These are phyloP conservation scores for Penicillium bialowiezense DNA, from an alignment of 495 filamentous ascomycete genomes.

Conservation along the genomic window DNA sequence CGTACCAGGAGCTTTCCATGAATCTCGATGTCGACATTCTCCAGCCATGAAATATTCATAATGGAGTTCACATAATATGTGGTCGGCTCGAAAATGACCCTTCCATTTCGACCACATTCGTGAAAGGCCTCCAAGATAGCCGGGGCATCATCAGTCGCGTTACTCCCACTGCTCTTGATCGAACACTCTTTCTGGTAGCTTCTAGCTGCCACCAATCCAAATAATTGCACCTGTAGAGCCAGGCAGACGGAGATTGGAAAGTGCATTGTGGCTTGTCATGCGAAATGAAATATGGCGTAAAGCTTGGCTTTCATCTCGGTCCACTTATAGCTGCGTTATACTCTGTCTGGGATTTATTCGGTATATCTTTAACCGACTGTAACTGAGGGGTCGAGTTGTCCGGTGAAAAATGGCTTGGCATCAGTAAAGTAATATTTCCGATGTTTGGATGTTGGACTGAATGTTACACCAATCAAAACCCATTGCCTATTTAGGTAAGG, in stretches of 20 bases:
- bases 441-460: neutral
- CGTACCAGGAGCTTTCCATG: conserved; percentile 28
- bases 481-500: no score
- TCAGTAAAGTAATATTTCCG: neutral
- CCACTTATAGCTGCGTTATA: neutral
- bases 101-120: conserved; percentile 35
- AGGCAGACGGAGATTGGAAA: neutral
- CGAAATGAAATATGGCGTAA: neutral
- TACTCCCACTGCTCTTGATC: neutral
- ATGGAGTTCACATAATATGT: conserved; percentile 40
- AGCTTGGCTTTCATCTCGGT: neutral
- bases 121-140: conserved; percentile 40
- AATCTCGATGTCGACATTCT: conserved; percentile 42
- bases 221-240: neutral
- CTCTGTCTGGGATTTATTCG: neutral
- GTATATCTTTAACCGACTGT: neutral
- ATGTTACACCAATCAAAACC: neutral
- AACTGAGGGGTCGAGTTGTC: neutral
- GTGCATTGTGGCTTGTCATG: neutral
- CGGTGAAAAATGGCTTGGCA: neutral
- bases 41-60: conserved; percentile 41
- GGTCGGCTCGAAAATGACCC: conserved; percentile 33
- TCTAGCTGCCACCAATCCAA: neutral
- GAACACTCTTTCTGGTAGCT: neutral
- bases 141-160: conserved; percentile 33